phyloP scores from a whole-genome alignment of 179 eudicot species.

The Heliamphora ciliata region DNA sequence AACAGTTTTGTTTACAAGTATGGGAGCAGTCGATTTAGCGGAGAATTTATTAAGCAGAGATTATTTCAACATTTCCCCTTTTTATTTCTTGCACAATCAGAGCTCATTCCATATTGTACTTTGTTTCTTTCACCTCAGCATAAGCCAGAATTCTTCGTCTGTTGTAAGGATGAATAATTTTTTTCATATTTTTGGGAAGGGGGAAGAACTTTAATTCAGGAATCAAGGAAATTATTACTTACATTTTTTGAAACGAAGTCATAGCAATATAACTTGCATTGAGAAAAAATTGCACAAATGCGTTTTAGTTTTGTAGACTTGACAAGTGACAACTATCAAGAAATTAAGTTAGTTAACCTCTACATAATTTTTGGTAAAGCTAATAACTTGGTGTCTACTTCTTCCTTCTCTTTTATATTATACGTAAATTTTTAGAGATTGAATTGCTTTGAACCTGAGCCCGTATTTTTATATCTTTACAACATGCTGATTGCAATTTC shows the following conservation, averaged over 20 bases:
- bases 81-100: too few relatives aligned
- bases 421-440: not conserved
- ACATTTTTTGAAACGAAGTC: not conserved
- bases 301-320: not conserved
- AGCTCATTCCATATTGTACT: too few relatives aligned
- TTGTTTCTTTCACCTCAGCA: not conserved
- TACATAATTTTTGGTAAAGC: not conserved
- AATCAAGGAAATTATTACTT: not conserved
- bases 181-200: not conserved
- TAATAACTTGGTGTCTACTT: not conserved
- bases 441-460: not conserved
- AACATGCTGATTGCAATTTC: constrained; percentile 16
- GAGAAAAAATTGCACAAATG: not conserved
- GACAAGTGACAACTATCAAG: not conserved
- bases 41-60: too few relatives aligned
- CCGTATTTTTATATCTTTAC: not conserved
- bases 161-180: not conserved
- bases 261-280: too few relatives aligned
- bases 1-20: too few relatives aligned
- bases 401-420: not conserved
- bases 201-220: not conserved
- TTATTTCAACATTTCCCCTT: too few relatives aligned
- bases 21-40: too few relatives aligned
- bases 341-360: not conserved
- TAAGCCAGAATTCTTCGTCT: not conserved